Percentiles rank a stretch among this genome's conserved stretches.
These are phyloP conservation scores for Alternaria arbusti DNA, from an alignment of 2,329 filamentous ascomycete species.

Conservation along the genomic window DNA sequence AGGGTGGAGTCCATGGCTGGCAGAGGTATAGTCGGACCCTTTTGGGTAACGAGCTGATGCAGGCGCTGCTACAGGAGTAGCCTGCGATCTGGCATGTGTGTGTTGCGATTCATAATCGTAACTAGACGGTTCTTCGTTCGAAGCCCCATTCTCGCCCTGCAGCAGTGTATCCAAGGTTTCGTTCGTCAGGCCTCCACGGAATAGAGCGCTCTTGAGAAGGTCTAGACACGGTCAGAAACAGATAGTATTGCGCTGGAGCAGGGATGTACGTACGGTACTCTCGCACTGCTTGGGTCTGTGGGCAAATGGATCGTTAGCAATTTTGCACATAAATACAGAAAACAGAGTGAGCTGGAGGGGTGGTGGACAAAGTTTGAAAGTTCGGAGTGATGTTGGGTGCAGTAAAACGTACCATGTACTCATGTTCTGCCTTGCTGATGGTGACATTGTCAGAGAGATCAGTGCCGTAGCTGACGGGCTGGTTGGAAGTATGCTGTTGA, in stretches of 20 bases:
- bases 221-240: slow-evolving; percentile 38
- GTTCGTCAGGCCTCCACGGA: slow-evolving; percentile 57
- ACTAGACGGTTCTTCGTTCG: slow-evolving; percentile 18
- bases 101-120: slow-evolving; percentile 24
- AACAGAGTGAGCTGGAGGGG: not conserved
- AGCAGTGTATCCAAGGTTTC: slow-evolving; percentile 59
- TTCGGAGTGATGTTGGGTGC: not conserved
- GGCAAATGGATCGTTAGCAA: slow-evolving; percentile 3
- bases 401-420: slow-evolving; percentile 59
- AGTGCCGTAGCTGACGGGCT: slow-evolving; percentile 47
- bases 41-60: slow-evolving; percentile 7
- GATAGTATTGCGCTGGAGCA: not conserved
- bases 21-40: slow-evolving; percentile 29
- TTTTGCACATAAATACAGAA: not conserved
- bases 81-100: slow-evolving; percentile 13
- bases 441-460: slow-evolving; percentile 54
- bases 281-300: slow-evolving; percentile 50
- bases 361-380: not conserved
- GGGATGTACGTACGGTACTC: slow-evolving; percentile 60
- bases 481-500: slow-evolving; percentile 49
- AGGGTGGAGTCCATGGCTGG: slow-evolving; percentile 21
- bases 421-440: slow-evolving; percentile 67
- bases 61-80: slow-evolving; percentile 16
- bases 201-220: slow-evolving; percentile 55
- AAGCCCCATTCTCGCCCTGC: slow-evolving; percentile 32